Evolutionary conservation across 805 yeast species (phyloP).

Genomic region (Candida nonsorbophila): DNA sequence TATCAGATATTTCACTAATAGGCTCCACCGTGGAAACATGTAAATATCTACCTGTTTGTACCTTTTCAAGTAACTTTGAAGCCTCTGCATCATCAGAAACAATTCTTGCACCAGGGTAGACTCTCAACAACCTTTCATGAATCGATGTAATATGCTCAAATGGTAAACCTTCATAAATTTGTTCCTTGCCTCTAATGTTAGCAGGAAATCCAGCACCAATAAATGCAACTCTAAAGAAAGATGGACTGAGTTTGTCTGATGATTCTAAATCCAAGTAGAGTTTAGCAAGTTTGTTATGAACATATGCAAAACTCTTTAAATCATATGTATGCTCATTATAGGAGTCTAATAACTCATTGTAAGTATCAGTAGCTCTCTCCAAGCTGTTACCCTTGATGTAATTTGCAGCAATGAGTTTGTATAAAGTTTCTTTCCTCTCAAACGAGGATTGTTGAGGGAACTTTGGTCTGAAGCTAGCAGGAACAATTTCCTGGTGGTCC

Average conservation of each 20-base stretch:
- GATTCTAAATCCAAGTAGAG: constrained; percentile 64
- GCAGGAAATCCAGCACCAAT: constrained; percentile 83
- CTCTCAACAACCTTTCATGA: constrained; percentile 64
- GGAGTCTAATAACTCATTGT: constrained; percentile 70
- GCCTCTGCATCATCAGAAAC: constrained; percentile 59
- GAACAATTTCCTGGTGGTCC: constrained; percentile 54
- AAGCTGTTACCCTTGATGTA: constrained; percentile 66
- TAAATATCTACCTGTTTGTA: constrained; percentile 67
- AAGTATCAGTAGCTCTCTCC: constrained; percentile 75
- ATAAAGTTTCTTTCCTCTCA: constrained; percentile 71
- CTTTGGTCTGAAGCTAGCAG: constrained; percentile 57
- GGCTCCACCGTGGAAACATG: constrained; percentile 73
- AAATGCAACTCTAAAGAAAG: constrained; percentile 73
- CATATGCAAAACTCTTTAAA: constrained; percentile 67
- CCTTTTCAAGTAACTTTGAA: constrained; percentile 38
- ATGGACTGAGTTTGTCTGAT: constrained; percentile 68
- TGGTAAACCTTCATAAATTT: constrained; percentile 80
- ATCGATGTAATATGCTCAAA: constrained; percentile 84
- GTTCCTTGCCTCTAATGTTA: constrained; percentile 68
- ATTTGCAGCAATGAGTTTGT: constrained; percentile 63
- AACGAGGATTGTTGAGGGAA: constrained; percentile 80
- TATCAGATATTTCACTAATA: constrained; percentile 45
- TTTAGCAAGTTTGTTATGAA: constrained; percentile 61
- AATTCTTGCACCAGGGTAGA: constrained; percentile 79
- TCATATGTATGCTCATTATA: constrained; percentile 72